These are phyloP conservation scores for Castanea mollissima DNA, from an alignment of 306 rosid genomes.

Conservation along the genomic window DNA sequence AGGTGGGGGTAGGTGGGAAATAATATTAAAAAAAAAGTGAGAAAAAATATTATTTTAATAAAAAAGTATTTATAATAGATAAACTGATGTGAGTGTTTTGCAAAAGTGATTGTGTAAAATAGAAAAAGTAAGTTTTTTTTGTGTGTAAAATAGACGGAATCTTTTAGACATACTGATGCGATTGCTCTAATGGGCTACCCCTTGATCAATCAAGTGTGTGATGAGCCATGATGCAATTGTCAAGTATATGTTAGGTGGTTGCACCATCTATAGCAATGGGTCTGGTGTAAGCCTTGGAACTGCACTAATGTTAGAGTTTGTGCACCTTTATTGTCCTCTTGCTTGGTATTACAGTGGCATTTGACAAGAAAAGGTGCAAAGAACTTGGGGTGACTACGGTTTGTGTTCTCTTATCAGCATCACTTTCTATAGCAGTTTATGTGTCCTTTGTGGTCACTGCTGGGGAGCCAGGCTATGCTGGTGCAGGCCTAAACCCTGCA, in stretches of 20 bases:
- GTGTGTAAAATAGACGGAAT: background rate
- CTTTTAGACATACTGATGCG: no score
- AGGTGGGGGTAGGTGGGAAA: no score
- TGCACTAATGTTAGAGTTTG: slow-evolving; percentile 15
- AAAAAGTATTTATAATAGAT: no score
- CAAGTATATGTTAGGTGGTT: slow-evolving; percentile 7
- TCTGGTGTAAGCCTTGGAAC: background rate
- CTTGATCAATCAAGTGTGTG: slow-evolving; percentile 9
- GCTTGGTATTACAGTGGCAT: slow-evolving; percentile 3
- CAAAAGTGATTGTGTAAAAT: no score
- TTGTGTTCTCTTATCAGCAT: background rate
- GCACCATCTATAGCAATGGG: background rate
- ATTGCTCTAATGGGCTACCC: background rate
- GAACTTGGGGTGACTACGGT: background rate
- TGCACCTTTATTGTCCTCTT: slow-evolving; percentile 9
- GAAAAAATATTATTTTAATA: no score
- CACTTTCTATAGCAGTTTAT: background rate
- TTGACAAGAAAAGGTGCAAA: slow-evolving; percentile 4
- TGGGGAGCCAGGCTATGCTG: background rate
- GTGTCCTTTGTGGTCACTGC: background rate
- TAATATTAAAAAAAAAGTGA: no score
- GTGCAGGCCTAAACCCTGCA: slow-evolving; percentile 17
- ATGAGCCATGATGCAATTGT: background rate
- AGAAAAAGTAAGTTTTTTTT: no score
- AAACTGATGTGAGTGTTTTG: no score